Conservation (phyloP, 2,329 filamentous ascomycete genomes). For the Fusarium bulbicola region DNA sequence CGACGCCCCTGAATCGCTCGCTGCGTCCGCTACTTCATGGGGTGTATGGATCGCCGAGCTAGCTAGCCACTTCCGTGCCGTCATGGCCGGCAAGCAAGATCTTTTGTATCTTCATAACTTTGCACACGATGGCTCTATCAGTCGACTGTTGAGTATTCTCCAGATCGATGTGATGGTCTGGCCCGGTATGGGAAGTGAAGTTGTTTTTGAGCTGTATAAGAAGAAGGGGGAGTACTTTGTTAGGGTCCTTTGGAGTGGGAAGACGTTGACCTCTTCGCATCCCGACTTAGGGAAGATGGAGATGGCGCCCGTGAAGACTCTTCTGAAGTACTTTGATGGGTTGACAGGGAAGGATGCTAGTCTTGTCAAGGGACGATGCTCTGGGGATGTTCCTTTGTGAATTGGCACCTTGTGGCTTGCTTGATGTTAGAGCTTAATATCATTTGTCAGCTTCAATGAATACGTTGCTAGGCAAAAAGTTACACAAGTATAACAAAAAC, state of each 20-base stretch:
- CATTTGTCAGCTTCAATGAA: not conserved
- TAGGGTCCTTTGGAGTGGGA: constrained; percentile 76
- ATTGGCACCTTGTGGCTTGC: too few relatives aligned
- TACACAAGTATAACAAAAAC: not conserved
- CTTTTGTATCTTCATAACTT: constrained; percentile 77
- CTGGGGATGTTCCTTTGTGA: constrained; percentile 11
- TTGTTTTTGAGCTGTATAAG: constrained; percentile 77
- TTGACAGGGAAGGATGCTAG: constrained; percentile 66
- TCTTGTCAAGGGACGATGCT: constrained; percentile 51
- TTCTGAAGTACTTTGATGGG: constrained; percentile 77
- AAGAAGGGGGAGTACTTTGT: constrained; percentile 59
- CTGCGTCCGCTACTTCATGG: constrained; percentile 67
- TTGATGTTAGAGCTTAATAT: not conserved
- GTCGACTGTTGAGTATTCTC: constrained; percentile 71
- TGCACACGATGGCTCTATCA: constrained; percentile 80
- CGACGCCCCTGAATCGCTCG: constrained; percentile 68
- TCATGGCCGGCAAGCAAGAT: constrained; percentile 51
- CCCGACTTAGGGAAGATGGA: constrained; percentile 74
- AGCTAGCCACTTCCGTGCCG: constrained; percentile 68
- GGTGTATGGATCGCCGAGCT: constrained; percentile 82
- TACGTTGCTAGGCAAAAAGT: not conserved
- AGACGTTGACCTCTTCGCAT: constrained; percentile 72
- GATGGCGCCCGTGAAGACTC: constrained; percentile 72
- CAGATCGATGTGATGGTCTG: constrained; percentile 79
- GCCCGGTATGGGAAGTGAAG: constrained; percentile 83